phyloP scores from a whole-genome alignment of 2,329 filamentous ascomycete species.

The Cladosporium sp. region DNA sequence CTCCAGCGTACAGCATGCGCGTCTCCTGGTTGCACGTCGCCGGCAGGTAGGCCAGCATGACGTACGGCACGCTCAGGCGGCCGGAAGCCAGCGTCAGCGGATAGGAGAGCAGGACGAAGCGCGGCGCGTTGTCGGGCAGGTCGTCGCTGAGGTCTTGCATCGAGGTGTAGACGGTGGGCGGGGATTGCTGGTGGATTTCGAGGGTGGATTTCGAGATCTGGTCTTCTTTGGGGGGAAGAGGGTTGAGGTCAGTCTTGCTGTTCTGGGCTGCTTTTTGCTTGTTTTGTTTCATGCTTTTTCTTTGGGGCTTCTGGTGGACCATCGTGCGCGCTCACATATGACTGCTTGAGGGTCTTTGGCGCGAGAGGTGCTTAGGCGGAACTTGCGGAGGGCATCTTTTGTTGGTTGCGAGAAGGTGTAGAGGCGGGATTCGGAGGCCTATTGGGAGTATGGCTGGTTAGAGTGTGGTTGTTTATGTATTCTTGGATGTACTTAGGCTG shows the following conservation, averaged over 20 bases:
- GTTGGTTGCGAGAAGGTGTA: constrained; percentile 93
- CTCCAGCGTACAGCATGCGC: constrained; percentile 92
- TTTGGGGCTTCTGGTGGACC: background rate
- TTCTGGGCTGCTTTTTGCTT: background rate
- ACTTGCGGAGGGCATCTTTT: constrained; percentile 87
- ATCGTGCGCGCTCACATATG: constrained; percentile 71
- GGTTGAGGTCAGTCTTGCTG: background rate
- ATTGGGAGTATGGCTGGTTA: constrained; percentile 12
- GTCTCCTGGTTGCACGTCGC: constrained; percentile 84
- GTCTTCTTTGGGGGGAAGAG: constrained; percentile 54
- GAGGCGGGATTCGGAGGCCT: constrained; percentile 78
- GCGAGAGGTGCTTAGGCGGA: constrained; percentile 85
- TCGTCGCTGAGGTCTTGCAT: constrained; percentile 83
- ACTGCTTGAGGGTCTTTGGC: constrained; percentile 84
- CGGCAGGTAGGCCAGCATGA: constrained; percentile 91
- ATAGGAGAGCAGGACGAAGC: constrained; percentile 88
- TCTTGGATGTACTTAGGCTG: background rate
- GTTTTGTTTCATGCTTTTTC: background rate
- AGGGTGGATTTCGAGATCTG: constrained; percentile 86
- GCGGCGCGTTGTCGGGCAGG: constrained; percentile 85
- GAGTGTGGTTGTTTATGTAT: background rate
- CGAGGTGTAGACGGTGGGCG: constrained; percentile 78
- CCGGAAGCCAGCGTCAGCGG: constrained; percentile 86
- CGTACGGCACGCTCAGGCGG: constrained; percentile 84
- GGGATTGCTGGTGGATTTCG: constrained; percentile 77